A percentile compares a stretch with the other conserved stretches of the same genome.
phyloP scores from a whole-genome alignment of 345 rosid species.

The Turnera subulata region DNA sequence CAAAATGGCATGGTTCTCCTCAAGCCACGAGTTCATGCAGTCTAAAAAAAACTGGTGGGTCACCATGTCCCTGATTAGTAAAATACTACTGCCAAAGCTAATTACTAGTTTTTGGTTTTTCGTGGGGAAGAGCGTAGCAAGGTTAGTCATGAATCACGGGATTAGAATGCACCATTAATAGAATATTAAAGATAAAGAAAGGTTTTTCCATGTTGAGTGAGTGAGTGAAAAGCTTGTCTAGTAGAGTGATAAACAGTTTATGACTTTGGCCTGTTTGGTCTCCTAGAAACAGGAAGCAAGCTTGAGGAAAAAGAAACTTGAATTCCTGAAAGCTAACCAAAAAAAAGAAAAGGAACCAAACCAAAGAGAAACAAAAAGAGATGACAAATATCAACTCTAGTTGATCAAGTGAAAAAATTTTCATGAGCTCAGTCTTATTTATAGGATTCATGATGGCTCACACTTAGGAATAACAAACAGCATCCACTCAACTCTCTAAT shows the following conservation, averaged over 20 bases:
- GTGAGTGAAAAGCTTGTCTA: background rate
- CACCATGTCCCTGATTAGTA: slow-evolving; percentile 7
- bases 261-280: slow-evolving; percentile 11
- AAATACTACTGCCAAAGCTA: background rate
- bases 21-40: slow-evolving; percentile 51
- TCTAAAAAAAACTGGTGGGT: slow-evolving; percentile 29
- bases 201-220: slow-evolving; percentile 1
- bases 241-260: background rate
- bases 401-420: no score
- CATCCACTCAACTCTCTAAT: background rate
- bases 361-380: background rate
- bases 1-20: slow-evolving; percentile 25
- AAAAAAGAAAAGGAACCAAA: background rate
- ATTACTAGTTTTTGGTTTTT: background rate
- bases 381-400: no score
- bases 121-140: background rate
- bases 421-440: no score
- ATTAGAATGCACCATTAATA: background rate
- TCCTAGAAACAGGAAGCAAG: slow-evolving; percentile 9
- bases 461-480: no score
- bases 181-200: background rate
- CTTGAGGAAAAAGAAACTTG: background rate
- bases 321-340: background rate
- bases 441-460: no score
- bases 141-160: slow-evolving; percentile 18